Evolutionary conservation across 2,329 filamentous ascomycete genomes (phyloP), one percentile per base, ranked within the genome.

Genomic region (Aspergillus sp.): DNA sequence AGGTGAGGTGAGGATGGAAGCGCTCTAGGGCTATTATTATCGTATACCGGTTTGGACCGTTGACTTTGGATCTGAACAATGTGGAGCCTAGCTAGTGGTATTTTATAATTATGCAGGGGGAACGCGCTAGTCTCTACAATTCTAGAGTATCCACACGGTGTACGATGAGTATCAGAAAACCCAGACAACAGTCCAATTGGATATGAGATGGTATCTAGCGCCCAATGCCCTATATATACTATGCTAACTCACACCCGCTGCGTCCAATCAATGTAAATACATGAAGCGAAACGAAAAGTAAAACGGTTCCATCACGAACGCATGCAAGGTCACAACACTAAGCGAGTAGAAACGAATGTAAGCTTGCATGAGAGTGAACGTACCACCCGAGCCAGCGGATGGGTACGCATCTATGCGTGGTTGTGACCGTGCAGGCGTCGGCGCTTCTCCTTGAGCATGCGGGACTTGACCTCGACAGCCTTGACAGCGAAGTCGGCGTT

Each of bases 381-480:
- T 40, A 23, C 33, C 41, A 53, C 41, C 54, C 51, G 54, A 47
- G 37, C 68, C 66, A 60, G 69, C 65, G 52, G 58, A 60, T 60
- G 39, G 21, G 35, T 19, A 6, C 23, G 7, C 48, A 35, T 63
- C 59, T 61, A 72, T 31, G 60, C 64, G 57, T 71, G 69, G 31
- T 62, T 23, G 39, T 52, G 49, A 23, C 59, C 59, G 41, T 66
- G 56, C 12, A 48, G 43, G 35, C 68, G 70, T 46, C 65, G 67
- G 46, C 70, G 71, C 64, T 70, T 66, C 24, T 55, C 67, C 12
- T 64, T 66, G 44, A 68, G 50, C 51, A 59, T 62, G 54, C 68
- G 67, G 23, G 67, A 67, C 62, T 65, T 67, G n/a, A 62, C 40
- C 31, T 57, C 51, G 19, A 64, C 33, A 12, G 62, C 66, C 8